phyloP scores from a whole-genome alignment of 1,284 basidiomycete genomes.

The Cerrena zonata region DNA sequence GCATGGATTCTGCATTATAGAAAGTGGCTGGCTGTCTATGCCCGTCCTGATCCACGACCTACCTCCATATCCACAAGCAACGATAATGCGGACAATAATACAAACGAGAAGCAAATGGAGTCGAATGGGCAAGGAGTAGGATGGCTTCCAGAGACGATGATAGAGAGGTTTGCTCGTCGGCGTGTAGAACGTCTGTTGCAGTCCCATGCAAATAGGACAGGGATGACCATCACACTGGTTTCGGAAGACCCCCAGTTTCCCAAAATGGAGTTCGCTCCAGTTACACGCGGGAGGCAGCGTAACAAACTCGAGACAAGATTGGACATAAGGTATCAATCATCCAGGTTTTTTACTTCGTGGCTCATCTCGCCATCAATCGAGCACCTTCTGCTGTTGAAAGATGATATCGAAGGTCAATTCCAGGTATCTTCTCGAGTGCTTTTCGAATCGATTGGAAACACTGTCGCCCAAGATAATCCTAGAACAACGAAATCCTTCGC shows the following conservation, averaged over 20 bases:
- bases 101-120: constrained; percentile 10
- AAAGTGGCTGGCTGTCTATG: constrained; percentile 56
- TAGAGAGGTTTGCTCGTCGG: constrained; percentile 37
- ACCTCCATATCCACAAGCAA: constrained; percentile 11
- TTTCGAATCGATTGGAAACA: constrained; percentile 8
- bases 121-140: constrained; percentile 45
- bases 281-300: constrained; percentile 4
- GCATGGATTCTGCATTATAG: constrained; percentile 65
- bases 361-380: constrained; percentile 35
- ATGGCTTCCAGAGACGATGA: constrained; percentile 38
- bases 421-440: constrained; percentile 11
- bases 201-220: constrained; percentile 28
- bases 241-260: constrained; percentile 33
- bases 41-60: constrained; percentile 57
- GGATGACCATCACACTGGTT: constrained; percentile 34
- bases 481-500: background rate
- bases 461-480: constrained; percentile 1
- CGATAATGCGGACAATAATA: too few species aligned
- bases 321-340: constrained; percentile 47
- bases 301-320: constrained; percentile 21
- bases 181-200: constrained; percentile 34
- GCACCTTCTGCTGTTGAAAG: constrained; percentile 16
- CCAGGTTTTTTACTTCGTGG: constrained; percentile 49
- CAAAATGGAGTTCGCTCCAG: constrained; percentile 17
- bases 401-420: constrained; percentile 15